Conservation (phyloP, 345 rosid genomes). For the Populus tremula region DNA sequence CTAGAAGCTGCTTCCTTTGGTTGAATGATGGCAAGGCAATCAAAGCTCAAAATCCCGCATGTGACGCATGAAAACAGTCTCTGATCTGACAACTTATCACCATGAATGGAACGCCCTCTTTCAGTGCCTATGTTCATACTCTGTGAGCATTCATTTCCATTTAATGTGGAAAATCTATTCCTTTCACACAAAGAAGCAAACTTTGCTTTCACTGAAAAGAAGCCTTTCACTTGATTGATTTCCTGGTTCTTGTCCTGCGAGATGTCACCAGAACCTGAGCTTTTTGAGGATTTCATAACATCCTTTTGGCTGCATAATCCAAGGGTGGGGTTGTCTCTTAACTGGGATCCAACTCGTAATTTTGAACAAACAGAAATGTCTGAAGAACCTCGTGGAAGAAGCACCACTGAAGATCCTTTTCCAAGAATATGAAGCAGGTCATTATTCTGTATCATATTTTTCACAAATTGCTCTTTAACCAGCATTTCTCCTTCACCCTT, state of each 20-base stretch:
- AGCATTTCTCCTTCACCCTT: conserved; percentile 83
- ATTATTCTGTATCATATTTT: conserved; percentile 60
- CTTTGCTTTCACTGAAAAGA: conserved; percentile 52
- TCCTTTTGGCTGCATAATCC: conserved; percentile 38
- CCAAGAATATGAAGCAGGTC: conserved; percentile 71
- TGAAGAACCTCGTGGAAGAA: conserved; percentile 74
- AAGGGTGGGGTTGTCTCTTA: conserved; percentile 37
- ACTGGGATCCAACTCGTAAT: conserved; percentile 63
- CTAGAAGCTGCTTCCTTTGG: conserved; percentile 80
- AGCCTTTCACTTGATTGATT: conserved; percentile 38
- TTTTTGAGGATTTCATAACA: conserved; percentile 34
- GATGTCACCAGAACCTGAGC: conserved; percentile 33
- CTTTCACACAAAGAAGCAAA: conserved; percentile 58
- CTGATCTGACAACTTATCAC: conserved; percentile 71
- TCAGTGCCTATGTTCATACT: conserved; percentile 22
- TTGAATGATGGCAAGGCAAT: conserved; percentile 80
- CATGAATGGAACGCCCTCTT: conserved; percentile 28
- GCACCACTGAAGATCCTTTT: conserved; percentile 66
- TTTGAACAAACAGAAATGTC: conserved; percentile 68
- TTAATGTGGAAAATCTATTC: conserved; percentile 36
- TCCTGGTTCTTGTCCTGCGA: conserved; percentile 29
- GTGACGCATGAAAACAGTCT: conserved; percentile 88
- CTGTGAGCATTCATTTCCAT: conserved; percentile 26
- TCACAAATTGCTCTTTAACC: conserved; percentile 75
- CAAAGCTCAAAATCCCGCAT: conserved; percentile 84